These are phyloP conservation scores for Psilocybe subaeruginosa DNA, from an alignment of 768 basidiomycete genomes.

Conservation along the genomic window DNA sequence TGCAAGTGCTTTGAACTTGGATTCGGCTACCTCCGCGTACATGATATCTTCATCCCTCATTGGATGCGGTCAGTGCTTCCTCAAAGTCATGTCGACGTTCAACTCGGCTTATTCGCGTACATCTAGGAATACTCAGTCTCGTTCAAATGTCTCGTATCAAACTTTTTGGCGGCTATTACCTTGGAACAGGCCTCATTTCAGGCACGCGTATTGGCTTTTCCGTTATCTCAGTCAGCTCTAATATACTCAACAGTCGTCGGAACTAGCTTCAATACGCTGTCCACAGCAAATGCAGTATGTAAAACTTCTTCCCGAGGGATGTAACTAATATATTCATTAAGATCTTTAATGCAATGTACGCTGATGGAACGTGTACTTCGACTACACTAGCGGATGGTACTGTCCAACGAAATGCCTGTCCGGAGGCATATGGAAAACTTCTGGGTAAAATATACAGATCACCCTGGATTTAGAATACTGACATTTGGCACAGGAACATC, in stretches of 20 bases:
- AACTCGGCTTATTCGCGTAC: not conserved
- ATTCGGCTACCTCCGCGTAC: conserved; percentile 61
- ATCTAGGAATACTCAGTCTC: conserved; percentile 67
- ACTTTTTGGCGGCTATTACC: conserved; percentile 61
- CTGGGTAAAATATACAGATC: conserved; percentile 44
- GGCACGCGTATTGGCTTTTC: not conserved
- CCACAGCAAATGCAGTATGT: conserved; percentile 66
- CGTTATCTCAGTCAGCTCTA: not conserved
- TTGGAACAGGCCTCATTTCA: conserved; percentile 72
- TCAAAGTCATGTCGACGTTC: not conserved
- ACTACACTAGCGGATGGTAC: conserved; percentile 59
- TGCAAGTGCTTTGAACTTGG: conserved; percentile 60
- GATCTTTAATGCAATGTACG: conserved; percentile 79
- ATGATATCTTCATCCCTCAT: conserved; percentile 82
- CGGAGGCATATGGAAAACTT: conserved; percentile 78
- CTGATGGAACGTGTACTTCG: conserved; percentile 72
- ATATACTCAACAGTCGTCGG: conserved; percentile 62
- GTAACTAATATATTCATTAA: conserved; percentile 20
- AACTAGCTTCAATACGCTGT: conserved; percentile 76
- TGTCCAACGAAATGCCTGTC: conserved; percentile 60
- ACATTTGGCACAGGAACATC: conserved; percentile 59
- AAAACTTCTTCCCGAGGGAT: not conserved
- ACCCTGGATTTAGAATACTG: not conserved
- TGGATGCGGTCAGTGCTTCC: conserved; percentile 58
- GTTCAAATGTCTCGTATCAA: conserved; percentile 75